Evolutionary conservation across 805 yeast species (phyloP).

Genomic region (Candida vartiovaarae): DNA sequence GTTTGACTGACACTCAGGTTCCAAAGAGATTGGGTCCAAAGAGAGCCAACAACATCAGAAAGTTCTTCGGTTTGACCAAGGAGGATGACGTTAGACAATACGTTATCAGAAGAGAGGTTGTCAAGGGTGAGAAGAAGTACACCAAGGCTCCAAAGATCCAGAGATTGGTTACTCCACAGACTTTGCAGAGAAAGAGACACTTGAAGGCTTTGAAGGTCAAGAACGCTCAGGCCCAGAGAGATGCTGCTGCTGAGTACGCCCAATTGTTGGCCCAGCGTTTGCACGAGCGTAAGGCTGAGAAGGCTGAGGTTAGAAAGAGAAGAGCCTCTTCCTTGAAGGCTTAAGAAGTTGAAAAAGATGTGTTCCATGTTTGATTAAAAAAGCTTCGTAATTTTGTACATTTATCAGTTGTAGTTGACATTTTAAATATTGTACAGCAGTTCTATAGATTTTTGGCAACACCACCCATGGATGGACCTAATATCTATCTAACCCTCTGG

Average conservation of each 20-base stretch:
- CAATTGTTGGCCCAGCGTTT: slow-evolving; percentile 97
- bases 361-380: slow-evolving; percentile 5
- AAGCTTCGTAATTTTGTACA: slow-evolving; percentile 7
- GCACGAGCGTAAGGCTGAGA: slow-evolving; percentile 96
- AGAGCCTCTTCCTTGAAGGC: slow-evolving; percentile 98
- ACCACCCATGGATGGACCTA: neutral
- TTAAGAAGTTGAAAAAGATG: slow-evolving; percentile 29
- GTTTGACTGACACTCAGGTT: slow-evolving; percentile 88
- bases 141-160: slow-evolving; percentile 99
- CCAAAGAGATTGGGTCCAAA: slow-evolving; percentile 99
- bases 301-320: slow-evolving; percentile 98
- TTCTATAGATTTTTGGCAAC: too few species aligned
- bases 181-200: slow-evolving; percentile 98
- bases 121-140: slow-evolving; percentile 97
- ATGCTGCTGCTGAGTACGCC: slow-evolving; percentile 99
- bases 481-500: slow-evolving; percentile 28
- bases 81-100: slow-evolving; percentile 61
- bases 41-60: slow-evolving; percentile 99
- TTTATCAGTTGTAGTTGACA: neutral
- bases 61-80: slow-evolving; percentile 96
- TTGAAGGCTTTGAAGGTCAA: slow-evolving; percentile 87
- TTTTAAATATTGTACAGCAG: too few species aligned
- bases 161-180: slow-evolving; percentile 98
- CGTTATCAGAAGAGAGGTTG: slow-evolving; percentile 97
- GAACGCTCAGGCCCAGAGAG: slow-evolving; percentile 98